These are phyloP conservation scores for Trifolium subterraneum DNA, from an alignment of 306 rosid genomes.

Conservation along the genomic window DNA sequence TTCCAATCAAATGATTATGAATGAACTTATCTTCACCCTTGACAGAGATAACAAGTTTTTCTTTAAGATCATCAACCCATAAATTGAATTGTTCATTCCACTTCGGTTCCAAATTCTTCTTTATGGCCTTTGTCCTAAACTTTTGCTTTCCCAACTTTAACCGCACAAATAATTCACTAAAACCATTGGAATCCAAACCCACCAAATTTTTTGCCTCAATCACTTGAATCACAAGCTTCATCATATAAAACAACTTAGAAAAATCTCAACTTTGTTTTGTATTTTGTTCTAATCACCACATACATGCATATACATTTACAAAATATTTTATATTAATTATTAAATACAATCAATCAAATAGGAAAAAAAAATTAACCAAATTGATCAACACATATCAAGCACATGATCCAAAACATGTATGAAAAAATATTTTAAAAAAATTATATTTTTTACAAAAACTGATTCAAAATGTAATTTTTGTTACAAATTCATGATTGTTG, in stretches of 20 bases:
- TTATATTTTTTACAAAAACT: not conserved
- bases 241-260: conserved; percentile 29
- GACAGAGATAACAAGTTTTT: conserved; percentile 63
- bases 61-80: conserved; percentile 80
- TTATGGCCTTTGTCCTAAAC: conserved; percentile 73
- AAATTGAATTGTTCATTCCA: conserved; percentile 87
- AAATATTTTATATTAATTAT: not conserved
- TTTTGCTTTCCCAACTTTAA: conserved; percentile 81
- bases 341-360: not conserved
- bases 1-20: conserved; percentile 75
- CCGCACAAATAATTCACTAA: conserved; percentile 76
- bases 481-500: not conserved
- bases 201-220: conserved; percentile 78
- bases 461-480: not conserved
- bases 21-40: conserved; percentile 87
- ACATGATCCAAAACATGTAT: conserved; percentile 31
- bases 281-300: not conserved
- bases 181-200: conserved; percentile 63
- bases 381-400: conserved; percentile 14
- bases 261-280: not conserved
- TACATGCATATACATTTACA: conserved; percentile 20
- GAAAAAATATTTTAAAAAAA: not conserved
- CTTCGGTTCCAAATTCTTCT: conserved; percentile 68
- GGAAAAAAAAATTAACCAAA: conserved; percentile 14
- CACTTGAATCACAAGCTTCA: conserved; percentile 85